Conservation (phyloP, 169 alveolate species). For the Plasmodium inui region DNA sequence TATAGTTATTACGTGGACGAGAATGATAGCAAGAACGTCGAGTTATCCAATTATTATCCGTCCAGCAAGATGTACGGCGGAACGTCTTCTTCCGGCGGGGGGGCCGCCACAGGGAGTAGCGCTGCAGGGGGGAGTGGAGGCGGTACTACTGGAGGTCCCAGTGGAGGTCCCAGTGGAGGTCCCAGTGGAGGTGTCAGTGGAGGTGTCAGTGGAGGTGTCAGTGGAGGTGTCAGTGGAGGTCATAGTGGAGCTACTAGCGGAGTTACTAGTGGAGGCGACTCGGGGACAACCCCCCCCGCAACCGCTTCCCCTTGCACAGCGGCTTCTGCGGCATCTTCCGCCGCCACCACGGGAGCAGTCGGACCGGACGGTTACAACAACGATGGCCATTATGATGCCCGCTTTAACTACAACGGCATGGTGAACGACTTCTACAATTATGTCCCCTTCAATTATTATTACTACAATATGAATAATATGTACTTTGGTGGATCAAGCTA, state of each 20-base stretch:
- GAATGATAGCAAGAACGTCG: constrained; percentile 38
- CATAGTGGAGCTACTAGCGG: too few species aligned
- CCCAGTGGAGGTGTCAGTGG: background rate
- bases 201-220: background rate
- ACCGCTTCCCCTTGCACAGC: background rate
- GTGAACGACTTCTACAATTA: constrained; percentile 51
- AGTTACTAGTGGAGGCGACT: background rate
- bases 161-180: too few species aligned
- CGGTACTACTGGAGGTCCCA: background rate
- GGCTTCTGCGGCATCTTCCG: background rate
- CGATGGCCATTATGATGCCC: constrained; percentile 17
- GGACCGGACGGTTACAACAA: background rate
- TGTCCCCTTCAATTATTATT: constrained; percentile 61
- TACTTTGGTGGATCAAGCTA: constrained; percentile 13
- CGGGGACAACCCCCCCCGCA: background rate
- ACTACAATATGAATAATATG: constrained; percentile 48
- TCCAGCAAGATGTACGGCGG: constrained; percentile 21
- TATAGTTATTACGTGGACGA: constrained; percentile 56
- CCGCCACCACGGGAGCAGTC: background rate
- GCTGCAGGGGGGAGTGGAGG: background rate
- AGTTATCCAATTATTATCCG: constrained; percentile 31
- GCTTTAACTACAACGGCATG: constrained; percentile 45
- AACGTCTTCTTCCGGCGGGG: background rate
- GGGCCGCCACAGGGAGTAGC: background rate
- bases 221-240: background rate